These are phyloP conservation scores for Termitomyces sp. DNA, from an alignment of 768 basidiomycete species.

Conservation along the genomic window DNA sequence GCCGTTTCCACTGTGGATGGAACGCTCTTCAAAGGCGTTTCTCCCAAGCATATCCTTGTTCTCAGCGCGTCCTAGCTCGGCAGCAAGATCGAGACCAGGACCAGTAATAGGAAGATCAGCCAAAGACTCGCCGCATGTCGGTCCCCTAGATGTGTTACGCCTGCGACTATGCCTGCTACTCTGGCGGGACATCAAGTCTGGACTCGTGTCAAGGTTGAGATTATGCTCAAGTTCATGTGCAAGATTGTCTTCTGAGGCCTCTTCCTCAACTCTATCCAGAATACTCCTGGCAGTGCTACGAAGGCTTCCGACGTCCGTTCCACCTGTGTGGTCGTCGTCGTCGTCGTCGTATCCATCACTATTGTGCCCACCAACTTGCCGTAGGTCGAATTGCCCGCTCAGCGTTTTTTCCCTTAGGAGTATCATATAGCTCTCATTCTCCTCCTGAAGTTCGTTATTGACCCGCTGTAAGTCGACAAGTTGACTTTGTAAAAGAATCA, in stretches of 20 bases:
- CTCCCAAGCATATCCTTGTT: slow-evolving; percentile 76
- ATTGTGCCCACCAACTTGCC: slow-evolving; percentile 49
- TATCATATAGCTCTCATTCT: slow-evolving; percentile 97
- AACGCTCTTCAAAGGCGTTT: slow-evolving; percentile 42
- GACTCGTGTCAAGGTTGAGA: slow-evolving; percentile 22
- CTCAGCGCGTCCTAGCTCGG: slow-evolving; percentile 88
- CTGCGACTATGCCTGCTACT: slow-evolving; percentile 43
- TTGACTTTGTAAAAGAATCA: slow-evolving; percentile 81
- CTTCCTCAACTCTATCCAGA: slow-evolving; percentile 62
- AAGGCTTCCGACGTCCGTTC: slow-evolving; percentile 48
- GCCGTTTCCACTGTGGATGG: slow-evolving; percentile 35
- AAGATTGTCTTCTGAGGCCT: slow-evolving; percentile 36
- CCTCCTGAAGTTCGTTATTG: slow-evolving; percentile 86
- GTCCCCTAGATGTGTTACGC: slow-evolving; percentile 43
- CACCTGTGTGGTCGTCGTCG: slow-evolving; percentile 32
- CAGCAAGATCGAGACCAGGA: slow-evolving; percentile 84
- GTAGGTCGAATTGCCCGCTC: slow-evolving; percentile 80
- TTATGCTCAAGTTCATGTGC: slow-evolving; percentile 34
- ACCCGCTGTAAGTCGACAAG: slow-evolving; percentile 83
- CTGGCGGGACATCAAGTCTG: slow-evolving; percentile 33
- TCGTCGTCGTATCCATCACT: slow-evolving; percentile 31
- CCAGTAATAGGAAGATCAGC: slow-evolving; percentile 85
- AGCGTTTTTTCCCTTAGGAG: slow-evolving; percentile 87
- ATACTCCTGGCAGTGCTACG: slow-evolving; percentile 52
- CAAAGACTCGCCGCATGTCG: slow-evolving; percentile 71